phyloP scores from a whole-genome alignment of 176 grass and related monocot species.

The Aegilops longissima region DNA sequence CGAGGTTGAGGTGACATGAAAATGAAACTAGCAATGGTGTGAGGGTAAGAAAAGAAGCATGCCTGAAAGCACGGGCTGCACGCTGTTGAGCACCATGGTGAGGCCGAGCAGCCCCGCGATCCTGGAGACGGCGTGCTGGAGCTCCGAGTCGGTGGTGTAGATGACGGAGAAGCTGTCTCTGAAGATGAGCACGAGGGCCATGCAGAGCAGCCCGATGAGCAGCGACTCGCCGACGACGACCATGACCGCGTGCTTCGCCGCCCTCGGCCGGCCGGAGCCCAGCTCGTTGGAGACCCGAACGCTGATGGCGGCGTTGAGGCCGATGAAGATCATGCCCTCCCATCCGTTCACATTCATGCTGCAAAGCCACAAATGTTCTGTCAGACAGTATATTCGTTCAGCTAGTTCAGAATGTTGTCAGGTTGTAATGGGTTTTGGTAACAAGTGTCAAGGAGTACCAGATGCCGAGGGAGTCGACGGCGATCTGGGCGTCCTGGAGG shows the following conservation, averaged over 20 bases:
- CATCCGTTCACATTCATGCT: neutral
- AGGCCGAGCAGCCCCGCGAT: neutral
- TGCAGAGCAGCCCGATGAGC: neutral
- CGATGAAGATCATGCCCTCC: neutral
- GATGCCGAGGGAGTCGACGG: slow-evolving; percentile 51
- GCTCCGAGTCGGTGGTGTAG: neutral
- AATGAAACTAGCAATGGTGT: neutral
- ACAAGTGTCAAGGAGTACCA: neutral
- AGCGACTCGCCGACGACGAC: neutral
- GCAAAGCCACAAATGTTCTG: neutral
- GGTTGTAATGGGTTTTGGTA: neutral
- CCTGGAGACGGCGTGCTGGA: neutral
- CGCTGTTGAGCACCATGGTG: slow-evolving; percentile 3
- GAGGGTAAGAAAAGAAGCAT: neutral
- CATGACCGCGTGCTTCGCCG: neutral
- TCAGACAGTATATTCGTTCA: too few species aligned
- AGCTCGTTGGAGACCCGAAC: neutral
- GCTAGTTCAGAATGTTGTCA: too few species aligned
- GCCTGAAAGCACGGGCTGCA: neutral
- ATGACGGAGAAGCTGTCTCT: neutral
- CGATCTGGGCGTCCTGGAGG: slow-evolving; percentile 38
- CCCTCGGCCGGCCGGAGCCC: neutral
- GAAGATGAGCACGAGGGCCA: neutral
- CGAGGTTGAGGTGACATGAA: neutral
- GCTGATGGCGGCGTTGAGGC: neutral